These are phyloP conservation scores for Zancudomyces culisetae DNA, from an alignment of 371 early-diverging fungal genomes.

Conservation along the genomic window DNA sequence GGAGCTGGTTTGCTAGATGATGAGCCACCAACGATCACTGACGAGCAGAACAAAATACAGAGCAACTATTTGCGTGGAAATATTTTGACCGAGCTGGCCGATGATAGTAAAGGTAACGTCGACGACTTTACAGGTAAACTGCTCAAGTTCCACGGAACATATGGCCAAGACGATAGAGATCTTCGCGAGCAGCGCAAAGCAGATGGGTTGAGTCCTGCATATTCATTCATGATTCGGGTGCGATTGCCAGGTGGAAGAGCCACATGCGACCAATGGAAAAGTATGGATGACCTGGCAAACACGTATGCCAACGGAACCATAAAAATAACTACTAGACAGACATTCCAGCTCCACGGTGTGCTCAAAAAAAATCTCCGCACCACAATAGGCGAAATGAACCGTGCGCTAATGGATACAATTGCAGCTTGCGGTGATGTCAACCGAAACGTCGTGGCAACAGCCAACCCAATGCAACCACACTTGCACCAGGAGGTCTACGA, in stretches of 20 bases:
- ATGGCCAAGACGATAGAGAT: slow-evolving; percentile 91
- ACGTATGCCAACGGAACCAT: slow-evolving; percentile 65
- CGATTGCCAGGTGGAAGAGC: slow-evolving; percentile 81
- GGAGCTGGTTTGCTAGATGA: slow-evolving; percentile 32
- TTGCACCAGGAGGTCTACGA: slow-evolving; percentile 57
- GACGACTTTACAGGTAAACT: slow-evolving; percentile 73
- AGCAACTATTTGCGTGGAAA: slow-evolving; percentile 82
- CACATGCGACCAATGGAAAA: slow-evolving; percentile 72
- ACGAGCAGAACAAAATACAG: slow-evolving; percentile 75
- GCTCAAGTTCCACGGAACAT: slow-evolving; percentile 90
- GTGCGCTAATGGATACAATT: slow-evolving; percentile 64
- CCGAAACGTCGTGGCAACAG: slow-evolving; percentile 82
- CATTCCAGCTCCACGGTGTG: slow-evolving; percentile 89
- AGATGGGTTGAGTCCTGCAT: slow-evolving; percentile 74
- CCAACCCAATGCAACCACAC: slow-evolving; percentile 57
- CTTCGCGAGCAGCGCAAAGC: slow-evolving; percentile 64
- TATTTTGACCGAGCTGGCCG: slow-evolving; percentile 61
- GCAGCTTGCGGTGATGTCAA: slow-evolving; percentile 95
- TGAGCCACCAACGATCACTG: slow-evolving; percentile 49
- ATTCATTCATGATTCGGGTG: slow-evolving; percentile 86
- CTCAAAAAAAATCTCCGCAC: slow-evolving; percentile 69
- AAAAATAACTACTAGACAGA: slow-evolving; percentile 85
- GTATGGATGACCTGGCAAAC: slow-evolving; percentile 72
- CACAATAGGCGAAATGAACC: slow-evolving; percentile 76
- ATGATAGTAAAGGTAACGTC: slow-evolving; percentile 63